Evolutionary conservation across 257 asterid species (phyloP), one percentile per base, ranked within the genome.

Genomic region (Nemophila menziesii): DNA sequence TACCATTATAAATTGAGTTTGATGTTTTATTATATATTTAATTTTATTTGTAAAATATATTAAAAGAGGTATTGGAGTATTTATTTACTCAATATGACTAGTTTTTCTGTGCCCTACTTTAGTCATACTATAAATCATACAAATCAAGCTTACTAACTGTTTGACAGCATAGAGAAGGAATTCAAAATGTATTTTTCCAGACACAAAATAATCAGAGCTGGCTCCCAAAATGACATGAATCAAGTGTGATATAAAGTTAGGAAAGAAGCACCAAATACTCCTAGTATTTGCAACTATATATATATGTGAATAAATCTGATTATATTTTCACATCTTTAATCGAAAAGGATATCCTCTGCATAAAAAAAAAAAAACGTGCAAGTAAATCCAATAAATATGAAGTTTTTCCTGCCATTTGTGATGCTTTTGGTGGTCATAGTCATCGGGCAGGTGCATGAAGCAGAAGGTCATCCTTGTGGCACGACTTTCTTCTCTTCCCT

Each of bases 401-500:
- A 51, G 40, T 24, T 52, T 19, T 7, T 37, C 8, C 36, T 29
- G 13, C 33, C 36, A 29, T 12, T 29, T 5, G 12, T 69, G 51
- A 20, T 80, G 20, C 15, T 73, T 0, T 46, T 68, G 51, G 57
- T 66, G 37, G 33, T 50, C 22, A 43, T 55, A 17, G 48, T 29
- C 12, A 29, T 6, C 36, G 26, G 56, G 34, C 11, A 53, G 17
- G 62, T 56, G 44, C 64, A 54, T 22, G 67, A 62, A 56, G 59
- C 71, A 44, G 44, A 50, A 3, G 77, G 65, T 2, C 72, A 69
- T 17, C 68, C 79, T 5, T 89, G 97, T 38, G 72, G 74, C 1
- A 71, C 69, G 65, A 73, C 92, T 1, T 73, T 83, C 52, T 83
- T 84, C 64, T 73, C 84, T 0, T 74, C 95, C 11, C 77, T 87